These are phyloP conservation scores for Kluyveromyces sp. DNA, from an alignment of 1,139 yeast genomes.

Conservation along the genomic window DNA sequence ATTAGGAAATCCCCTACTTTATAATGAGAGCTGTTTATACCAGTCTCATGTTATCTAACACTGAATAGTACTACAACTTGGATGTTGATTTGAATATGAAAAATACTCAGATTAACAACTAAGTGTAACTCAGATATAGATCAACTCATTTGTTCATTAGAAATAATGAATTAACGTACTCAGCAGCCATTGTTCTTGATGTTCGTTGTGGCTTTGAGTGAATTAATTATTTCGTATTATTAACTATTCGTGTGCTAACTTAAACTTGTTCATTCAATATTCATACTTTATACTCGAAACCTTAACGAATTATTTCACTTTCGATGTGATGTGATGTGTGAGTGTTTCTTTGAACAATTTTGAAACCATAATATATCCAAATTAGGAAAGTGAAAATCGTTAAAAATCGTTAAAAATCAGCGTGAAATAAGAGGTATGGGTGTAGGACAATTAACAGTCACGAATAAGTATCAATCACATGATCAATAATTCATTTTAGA, in stretches of 20 bases:
- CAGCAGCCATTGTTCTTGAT: constrained; percentile 28
- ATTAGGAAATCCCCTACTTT: constrained; percentile 27
- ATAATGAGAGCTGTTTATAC: background rate
- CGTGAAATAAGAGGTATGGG: background rate
- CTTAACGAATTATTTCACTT: too few species aligned
- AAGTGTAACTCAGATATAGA: constrained; percentile 13
- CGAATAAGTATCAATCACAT: too few species aligned
- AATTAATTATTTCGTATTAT: too few species aligned
- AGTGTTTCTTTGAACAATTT: background rate
- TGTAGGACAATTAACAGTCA: background rate
- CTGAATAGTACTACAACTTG: background rate
- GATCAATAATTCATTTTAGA: too few species aligned
- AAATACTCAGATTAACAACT: background rate
- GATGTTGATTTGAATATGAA: background rate
- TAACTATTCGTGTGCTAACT: too few species aligned
- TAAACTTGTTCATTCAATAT: too few species aligned
- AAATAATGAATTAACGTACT: constrained; percentile 22
- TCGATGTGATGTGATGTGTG: too few species aligned
- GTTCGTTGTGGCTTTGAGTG: constrained; percentile 14
- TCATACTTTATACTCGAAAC: too few species aligned
- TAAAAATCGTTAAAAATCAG: background rate
- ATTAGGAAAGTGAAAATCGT: background rate
- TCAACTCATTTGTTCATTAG: constrained; percentile 1
- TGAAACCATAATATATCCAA: background rate
- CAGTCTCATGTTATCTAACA: background rate